Evolutionary conservation across 305 asterid genomes (phyloP).

Genomic region (Ilex paraguariensis): DNA sequence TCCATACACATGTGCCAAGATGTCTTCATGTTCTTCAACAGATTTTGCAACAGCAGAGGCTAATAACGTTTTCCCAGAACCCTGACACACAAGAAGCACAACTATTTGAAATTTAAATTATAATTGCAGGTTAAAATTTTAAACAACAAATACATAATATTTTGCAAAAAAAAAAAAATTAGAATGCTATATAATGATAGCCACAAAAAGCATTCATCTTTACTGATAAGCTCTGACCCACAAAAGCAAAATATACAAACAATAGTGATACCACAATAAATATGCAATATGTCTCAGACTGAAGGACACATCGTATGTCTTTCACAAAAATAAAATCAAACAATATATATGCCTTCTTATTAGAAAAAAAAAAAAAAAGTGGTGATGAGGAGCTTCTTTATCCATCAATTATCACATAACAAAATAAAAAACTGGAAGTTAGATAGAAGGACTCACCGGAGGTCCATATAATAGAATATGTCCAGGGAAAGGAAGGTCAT

Average conservation of each 20-base stretch:
- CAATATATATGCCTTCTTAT: no score
- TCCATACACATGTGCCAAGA: conserved; percentile 77
- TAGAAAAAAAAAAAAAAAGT: no score
- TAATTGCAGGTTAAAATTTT: no score
- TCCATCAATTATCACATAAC: conserved; percentile 10
- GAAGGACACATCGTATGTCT: no score
- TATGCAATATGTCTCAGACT: no score
- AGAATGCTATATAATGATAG: no score
- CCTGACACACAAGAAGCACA: conserved; percentile 27
- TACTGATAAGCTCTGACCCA: no score
- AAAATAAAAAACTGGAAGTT: conserved; percentile 8
- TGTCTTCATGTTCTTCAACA: conserved; percentile 60
- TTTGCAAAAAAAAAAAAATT: background rate
- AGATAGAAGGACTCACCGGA: conserved; percentile 50
- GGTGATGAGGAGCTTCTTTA: conserved; percentile 1
- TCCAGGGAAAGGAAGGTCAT: conserved; percentile 83
- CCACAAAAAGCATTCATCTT: no score
- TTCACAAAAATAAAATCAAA: no score
- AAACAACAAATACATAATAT: conserved; percentile 4
- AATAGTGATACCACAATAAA: no score
- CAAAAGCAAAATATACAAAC: no score
- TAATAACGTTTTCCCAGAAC: conserved; percentile 89
- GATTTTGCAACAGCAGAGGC: conserved; percentile 75
- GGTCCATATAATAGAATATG: conserved; percentile 89
- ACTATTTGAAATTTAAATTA: conserved; percentile 3